Conservation (phyloP, 1,284 basidiomycete genomes). For the Ustilago vetiveriae region DNA sequence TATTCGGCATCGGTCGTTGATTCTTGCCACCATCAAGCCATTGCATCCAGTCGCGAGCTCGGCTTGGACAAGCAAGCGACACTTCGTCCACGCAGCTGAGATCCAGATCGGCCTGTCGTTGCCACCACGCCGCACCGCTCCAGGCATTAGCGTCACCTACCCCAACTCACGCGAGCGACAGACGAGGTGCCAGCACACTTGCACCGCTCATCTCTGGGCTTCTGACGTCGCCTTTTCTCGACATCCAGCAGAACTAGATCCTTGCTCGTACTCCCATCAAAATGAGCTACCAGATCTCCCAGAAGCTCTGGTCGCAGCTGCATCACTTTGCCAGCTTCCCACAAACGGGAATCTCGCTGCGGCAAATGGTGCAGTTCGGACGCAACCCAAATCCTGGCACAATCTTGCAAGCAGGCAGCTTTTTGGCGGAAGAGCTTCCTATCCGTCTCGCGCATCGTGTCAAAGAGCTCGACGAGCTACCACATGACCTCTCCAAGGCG, state of each 20-base stretch:
- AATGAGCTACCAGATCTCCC: slow-evolving; percentile 60
- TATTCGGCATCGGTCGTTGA: too few species aligned
- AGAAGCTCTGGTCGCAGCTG: slow-evolving; percentile 62
- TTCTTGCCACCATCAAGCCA: too few species aligned
- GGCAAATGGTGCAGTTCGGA: slow-evolving; percentile 67
- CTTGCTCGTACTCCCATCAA: neutral
- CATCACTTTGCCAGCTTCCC: slow-evolving; percentile 65
- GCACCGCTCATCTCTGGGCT: slow-evolving; percentile 1
- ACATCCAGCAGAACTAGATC: too few species aligned
- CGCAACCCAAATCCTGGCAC: slow-evolving; percentile 65
- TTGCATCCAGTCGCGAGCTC: too few species aligned
- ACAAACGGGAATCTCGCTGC: slow-evolving; percentile 65
- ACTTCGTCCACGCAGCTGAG: too few species aligned
- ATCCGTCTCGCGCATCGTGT: slow-evolving; percentile 94
- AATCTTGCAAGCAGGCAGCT: slow-evolving; percentile 63
- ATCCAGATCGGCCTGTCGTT: too few species aligned
- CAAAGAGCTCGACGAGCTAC: slow-evolving; percentile 93
- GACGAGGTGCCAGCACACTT: neutral
- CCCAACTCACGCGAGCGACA: neutral
- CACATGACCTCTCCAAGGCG: slow-evolving; percentile 90
- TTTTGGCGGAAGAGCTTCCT: slow-evolving; percentile 79
- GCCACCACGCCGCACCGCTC: too few species aligned
- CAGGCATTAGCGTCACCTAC: too few species aligned
- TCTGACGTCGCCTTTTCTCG: too few species aligned
- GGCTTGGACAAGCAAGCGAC: too few species aligned